Evolutionary conservation across 805 yeast species (phyloP), one percentile per base, ranked within the genome.

Genomic region (Schwanniomyces polymorphus): DNA sequence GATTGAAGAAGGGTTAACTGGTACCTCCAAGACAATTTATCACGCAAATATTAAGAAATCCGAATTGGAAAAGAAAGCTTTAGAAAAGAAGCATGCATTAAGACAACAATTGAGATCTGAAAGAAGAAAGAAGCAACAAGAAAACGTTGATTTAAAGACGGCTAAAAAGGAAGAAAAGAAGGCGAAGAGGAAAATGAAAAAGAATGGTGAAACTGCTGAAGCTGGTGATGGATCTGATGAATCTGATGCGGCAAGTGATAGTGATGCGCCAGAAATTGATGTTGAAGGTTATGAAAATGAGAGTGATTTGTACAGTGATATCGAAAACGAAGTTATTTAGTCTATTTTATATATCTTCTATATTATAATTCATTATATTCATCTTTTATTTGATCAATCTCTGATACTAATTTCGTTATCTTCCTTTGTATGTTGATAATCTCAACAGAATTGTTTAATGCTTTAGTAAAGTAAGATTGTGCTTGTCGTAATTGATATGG

Each of bases 1-100:
- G 70, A 88, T 94, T 45, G 97, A 92, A 68, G 98, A 92, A 61
- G 96, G 94, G 14, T 60, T 73, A 50, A 79, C 88, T 18, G 92
- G 97, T 48, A 74, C 84, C 0, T 97, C 97, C 44, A 91, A 89
- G 69, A 89, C 94, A 14, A 67, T 94, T 50, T 89, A 87, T 68
- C 99, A 94, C 64, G 77, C 88, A 39, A 77, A 73, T 45, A 74
- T 90, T 50, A 70, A 71, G 44, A 91, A 91, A 68, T 66, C 87
- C 4, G 74, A 75, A 49, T 67, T 72, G 42, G 95, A 92, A 64
- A 70, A 78, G 27, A 72, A 72, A 49, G 76, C 68, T 40, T 68
- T 89, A 58, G 95, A 89, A 52, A 78, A 79, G 66, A 76, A 71
- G 57, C 97, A 91, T 64, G 79, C 80, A 39, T 72, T 72, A 44